Base-by-base conservation (phyloP, 2,329 filamentous ascomycete genomes). In the Nakataea oryzae region DNA sequence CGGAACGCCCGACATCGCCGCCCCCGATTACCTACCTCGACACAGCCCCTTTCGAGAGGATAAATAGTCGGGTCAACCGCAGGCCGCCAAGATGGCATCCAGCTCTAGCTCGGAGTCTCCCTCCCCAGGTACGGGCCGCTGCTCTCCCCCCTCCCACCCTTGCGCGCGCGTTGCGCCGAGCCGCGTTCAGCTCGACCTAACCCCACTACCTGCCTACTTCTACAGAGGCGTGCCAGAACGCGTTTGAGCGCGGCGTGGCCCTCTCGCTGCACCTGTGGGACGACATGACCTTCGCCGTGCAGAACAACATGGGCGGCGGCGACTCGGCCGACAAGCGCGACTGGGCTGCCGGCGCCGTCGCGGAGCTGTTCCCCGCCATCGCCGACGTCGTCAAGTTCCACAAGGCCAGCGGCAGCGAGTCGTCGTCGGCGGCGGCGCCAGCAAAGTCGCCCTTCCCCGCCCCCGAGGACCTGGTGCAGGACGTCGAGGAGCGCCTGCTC, bases 301-400 rank as follows among this genome's bases (percentile, higher is more conserved):
- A 90, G 72, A 91, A 91, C 74, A 81, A 86, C 76, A 96, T 93
- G 89, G 95, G 93, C 69, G 95, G 93, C 2, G 86, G 90, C 54
- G 86, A 91, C 70, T 88, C 86, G 27, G 74, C 81, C 64, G 91
- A 96, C 75, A 97, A 97, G 79, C 89, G 93, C 70, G 93, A 96
- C 81, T 97, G 93, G 93, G 90, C 99, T 70, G 93, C 90, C 60
- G 93, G 92, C 66, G 90, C 89, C 56, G 81, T 97, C 61, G 88
- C 87, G 63, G 91, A 96, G 29, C 85, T 96, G 65, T 88, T 97
- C 68, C 79, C 80, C 27, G 83, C 92, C 66, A 85, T 96, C 67
- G 76, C 76, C 62, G 72, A 72, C 47, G 56, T 62, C 34, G 8
- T 62, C 29, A 62, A 62, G 59, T 56, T 57, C 62, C 74, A 77